Conservation (phyloP, 1,284 basidiomycete species). For the Rhodofomes roseus region DNA sequence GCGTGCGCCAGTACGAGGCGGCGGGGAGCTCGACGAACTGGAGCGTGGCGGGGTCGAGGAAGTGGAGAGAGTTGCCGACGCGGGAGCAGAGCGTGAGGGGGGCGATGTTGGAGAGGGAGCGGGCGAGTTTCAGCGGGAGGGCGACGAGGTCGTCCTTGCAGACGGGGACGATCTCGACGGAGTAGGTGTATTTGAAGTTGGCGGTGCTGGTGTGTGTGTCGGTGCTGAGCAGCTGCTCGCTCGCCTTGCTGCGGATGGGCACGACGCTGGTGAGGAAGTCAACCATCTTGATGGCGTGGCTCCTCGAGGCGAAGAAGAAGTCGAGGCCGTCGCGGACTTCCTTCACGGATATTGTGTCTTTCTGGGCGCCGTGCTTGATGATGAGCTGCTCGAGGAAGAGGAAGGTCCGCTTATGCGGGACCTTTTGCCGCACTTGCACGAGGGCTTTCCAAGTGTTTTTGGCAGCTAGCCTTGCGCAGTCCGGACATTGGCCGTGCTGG, state of each 20-base stretch:
- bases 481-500: constrained; percentile 93
- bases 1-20: constrained; percentile 87
- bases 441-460: constrained; percentile 99
- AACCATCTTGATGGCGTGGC: constrained; percentile 96
- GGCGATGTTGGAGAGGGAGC: constrained; percentile 82
- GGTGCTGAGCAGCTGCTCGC: constrained; percentile 89
- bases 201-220: constrained; percentile 92
- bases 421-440: constrained; percentile 97
- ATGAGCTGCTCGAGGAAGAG: constrained; percentile 97
- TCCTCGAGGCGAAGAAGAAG: constrained; percentile 92
- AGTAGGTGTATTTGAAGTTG: constrained; percentile 98
- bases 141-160: constrained; percentile 98
- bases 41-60: constrained; percentile 87
- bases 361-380: constrained; percentile 94
- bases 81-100: constrained; percentile 88
- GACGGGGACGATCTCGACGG: constrained; percentile 93
- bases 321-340: constrained; percentile 95
- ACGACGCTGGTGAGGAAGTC: constrained; percentile 91
- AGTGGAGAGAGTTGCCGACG: constrained; percentile 88
- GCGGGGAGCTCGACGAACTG: constrained; percentile 81
- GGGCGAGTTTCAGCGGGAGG: constrained; percentile 81
- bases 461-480: constrained; percentile 90
- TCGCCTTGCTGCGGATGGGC: constrained; percentile 86
- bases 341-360: constrained; percentile 91
- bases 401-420: constrained; percentile 97